Conservation (phyloP, 768 basidiomycete species). For the Gymnopilus dilepis region DNA sequence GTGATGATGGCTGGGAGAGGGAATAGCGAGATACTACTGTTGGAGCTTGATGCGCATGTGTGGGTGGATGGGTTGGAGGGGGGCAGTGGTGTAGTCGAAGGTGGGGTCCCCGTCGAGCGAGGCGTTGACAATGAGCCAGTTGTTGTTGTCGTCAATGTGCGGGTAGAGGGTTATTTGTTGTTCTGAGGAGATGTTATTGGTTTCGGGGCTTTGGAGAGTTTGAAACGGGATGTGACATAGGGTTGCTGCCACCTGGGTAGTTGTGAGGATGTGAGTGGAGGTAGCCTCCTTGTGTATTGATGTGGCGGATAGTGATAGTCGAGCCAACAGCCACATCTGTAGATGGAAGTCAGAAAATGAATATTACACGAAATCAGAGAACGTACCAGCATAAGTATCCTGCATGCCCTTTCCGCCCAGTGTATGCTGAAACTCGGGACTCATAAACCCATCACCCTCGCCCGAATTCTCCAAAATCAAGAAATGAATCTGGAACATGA, state of each 20-base stretch:
- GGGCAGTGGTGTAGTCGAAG: constrained; percentile 53
- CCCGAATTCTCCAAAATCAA: constrained; percentile 86
- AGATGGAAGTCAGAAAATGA: not conserved
- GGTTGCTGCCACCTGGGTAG: constrained; percentile 90
- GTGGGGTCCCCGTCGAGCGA: constrained; percentile 47
- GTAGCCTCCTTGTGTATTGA: constrained; percentile 98
- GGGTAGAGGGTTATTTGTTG: constrained; percentile 99
- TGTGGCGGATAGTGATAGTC: constrained; percentile 79
- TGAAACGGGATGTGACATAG: constrained; percentile 48
- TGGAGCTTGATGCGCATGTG: constrained; percentile 79
- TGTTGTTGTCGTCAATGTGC: constrained; percentile 95
- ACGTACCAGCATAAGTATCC: constrained; percentile 85
- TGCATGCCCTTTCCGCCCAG: constrained; percentile 87
- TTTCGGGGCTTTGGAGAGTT: not conserved
- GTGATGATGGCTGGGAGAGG: too few relatives aligned
- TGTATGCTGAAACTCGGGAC: constrained; percentile 97
- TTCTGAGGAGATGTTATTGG: constrained; percentile 71
- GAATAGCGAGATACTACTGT: too few relatives aligned
- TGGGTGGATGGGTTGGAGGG: constrained; percentile 66
- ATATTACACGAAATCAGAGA: not conserved
- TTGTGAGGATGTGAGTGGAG: constrained; percentile 92
- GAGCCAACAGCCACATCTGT: constrained; percentile 89
- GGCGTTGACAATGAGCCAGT: constrained; percentile 86
- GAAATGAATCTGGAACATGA: constrained; percentile 97
- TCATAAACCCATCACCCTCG: constrained; percentile 99